phyloP scores from a whole-genome alignment of 129 eudicot genomes.

The Erigeron canadensis region DNA sequence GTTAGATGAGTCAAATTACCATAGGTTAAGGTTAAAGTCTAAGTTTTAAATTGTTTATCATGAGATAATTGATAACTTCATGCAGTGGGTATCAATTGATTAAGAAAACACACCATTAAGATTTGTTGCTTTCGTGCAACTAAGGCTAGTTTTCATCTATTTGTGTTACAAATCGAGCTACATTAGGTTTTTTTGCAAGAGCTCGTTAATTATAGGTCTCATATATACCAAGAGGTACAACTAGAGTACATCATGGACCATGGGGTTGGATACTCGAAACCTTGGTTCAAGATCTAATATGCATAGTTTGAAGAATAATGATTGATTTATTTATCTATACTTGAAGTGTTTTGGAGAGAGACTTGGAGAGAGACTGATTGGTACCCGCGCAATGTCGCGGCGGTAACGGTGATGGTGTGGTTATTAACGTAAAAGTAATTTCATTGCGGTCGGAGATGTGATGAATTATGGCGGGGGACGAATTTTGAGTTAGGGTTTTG shows the following conservation, averaged over 20 bases:
- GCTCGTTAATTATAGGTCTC: neutral
- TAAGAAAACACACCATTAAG: constrained; percentile 9
- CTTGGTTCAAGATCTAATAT: neutral
- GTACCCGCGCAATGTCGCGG: too few species aligned
- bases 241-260: neutral
- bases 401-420: too few species aligned
- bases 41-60: constrained; percentile 1
- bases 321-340: neutral
- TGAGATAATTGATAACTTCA: neutral
- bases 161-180: neutral
- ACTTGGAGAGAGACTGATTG: too few species aligned
- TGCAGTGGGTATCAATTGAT: neutral
- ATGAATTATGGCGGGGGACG: too few species aligned
- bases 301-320: neutral
- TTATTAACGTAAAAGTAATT: too few species aligned
- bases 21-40: constrained; percentile 1
- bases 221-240: neutral
- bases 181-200: constrained; percentile 3
- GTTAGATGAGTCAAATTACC: constrained; percentile 2
- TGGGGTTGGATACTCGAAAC: neutral
- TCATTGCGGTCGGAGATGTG: too few species aligned
- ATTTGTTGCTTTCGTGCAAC: constrained; percentile 5
- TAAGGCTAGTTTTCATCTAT: constrained; percentile 5
- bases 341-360: neutral
- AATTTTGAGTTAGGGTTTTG: too few species aligned